Evolutionary conservation across 1,284 basidiomycete genomes (phyloP).

Genomic region (Leccinum pachyderme): DNA sequence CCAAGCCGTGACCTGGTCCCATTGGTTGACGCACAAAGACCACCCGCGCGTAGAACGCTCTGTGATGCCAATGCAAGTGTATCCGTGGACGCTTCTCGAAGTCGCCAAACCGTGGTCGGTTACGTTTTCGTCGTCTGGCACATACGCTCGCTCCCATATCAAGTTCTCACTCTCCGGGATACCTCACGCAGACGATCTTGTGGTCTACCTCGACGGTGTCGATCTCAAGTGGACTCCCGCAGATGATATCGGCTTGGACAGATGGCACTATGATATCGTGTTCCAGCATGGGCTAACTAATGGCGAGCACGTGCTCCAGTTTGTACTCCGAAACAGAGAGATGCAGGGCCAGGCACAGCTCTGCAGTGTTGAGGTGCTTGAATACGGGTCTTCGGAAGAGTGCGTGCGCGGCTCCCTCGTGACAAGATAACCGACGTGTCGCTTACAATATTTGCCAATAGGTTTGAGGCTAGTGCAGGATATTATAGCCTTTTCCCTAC

Average conservation of each 20-base stretch:
- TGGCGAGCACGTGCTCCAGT: conserved; percentile 57
- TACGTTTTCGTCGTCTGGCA: conserved; percentile 63
- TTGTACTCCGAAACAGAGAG: conserved; percentile 52
- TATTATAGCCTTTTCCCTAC: conserved; percentile 77
- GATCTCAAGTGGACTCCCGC: conserved; percentile 60
- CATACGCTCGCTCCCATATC: conserved; percentile 62
- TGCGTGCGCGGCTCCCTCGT: conserved; percentile 27
- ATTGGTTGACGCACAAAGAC: conserved; percentile 60
- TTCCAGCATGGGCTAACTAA: conserved; percentile 38
- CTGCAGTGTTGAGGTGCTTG: conserved; percentile 74
- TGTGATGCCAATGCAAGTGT: conserved; percentile 73
- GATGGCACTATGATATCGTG: conserved; percentile 71
- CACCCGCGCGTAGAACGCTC: conserved; percentile 60
- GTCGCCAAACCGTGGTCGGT: conserved; percentile 55
- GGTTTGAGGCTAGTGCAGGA: conserved; percentile 60
- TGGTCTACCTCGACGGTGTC: conserved; percentile 58
- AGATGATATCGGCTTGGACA: conserved; percentile 56
- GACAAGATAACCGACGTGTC: not conserved
- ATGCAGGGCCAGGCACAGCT: conserved; percentile 63
- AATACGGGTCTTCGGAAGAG: conserved; percentile 69
- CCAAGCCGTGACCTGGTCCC: conserved; percentile 60
- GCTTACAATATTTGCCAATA: conserved; percentile 26
- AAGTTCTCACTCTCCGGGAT: conserved; percentile 77
- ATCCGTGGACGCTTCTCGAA: conserved; percentile 74
- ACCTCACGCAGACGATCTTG: conserved; percentile 55